Evolutionary conservation across 331 rosid species (phyloP).

Genomic region (Cydonia oblonga): DNA sequence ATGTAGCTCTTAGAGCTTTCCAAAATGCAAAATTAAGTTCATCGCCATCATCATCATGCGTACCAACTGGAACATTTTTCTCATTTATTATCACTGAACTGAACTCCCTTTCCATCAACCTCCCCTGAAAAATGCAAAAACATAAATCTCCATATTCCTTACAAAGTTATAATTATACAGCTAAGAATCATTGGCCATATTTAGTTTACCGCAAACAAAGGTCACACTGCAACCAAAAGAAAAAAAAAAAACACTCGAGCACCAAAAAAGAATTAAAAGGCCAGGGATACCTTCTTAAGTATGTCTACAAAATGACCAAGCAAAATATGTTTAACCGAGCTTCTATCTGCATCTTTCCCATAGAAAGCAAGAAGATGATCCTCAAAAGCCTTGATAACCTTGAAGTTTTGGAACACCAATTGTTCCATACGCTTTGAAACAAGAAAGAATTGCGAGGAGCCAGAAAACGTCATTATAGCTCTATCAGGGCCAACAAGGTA

Average conservation of each 20-base stretch:
- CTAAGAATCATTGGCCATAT: neutral
- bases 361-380: slow-evolving; percentile 25
- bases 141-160: neutral
- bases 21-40: slow-evolving; percentile 21
- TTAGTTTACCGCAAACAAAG: too few relatives aligned
- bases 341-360: slow-evolving; percentile 28
- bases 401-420: slow-evolving; percentile 46
- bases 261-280: neutral
- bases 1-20: slow-evolving; percentile 36
- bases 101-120: slow-evolving; percentile 46
- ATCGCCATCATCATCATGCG: slow-evolving; percentile 8
- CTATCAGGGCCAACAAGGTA: slow-evolving; percentile 43
- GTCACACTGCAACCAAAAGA: too few relatives aligned
- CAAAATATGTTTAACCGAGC: slow-evolving; percentile 42
- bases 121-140: slow-evolving; percentile 35
- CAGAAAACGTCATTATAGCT: slow-evolving; percentile 29
- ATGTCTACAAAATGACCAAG: slow-evolving; percentile 48
- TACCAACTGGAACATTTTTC: slow-evolving; percentile 1
- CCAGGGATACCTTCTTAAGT: slow-evolving; percentile 39
- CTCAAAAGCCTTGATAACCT: slow-evolving; percentile 35
- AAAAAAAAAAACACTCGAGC: too few relatives aligned
- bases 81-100: slow-evolving; percentile 8
- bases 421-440: slow-evolving; percentile 52
- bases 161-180: too few relatives aligned
- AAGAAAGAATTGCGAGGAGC: slow-evolving; percentile 25